These are phyloP conservation scores for Sapria himalayana DNA, from an alignment of 345 rosid species.

Conservation along the genomic window DNA sequence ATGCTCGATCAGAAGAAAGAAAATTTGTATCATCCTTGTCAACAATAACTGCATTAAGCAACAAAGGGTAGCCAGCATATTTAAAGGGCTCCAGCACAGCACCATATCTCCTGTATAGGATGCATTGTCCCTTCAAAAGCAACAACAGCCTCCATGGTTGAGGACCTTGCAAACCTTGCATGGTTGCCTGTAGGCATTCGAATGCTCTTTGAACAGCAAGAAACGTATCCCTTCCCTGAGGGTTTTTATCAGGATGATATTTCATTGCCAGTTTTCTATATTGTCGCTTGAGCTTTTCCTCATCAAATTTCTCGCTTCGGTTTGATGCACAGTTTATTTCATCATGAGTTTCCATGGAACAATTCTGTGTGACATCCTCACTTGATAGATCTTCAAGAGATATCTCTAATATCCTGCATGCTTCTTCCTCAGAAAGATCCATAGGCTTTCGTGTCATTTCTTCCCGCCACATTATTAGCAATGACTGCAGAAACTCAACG, in stretches of 20 bases:
- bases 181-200: constrained; percentile 97
- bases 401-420: constrained; percentile 85
- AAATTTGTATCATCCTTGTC: constrained; percentile 84
- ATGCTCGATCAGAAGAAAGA: constrained; percentile 72
- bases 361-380: constrained; percentile 19
- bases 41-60: constrained; percentile 80
- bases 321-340: constrained; percentile 46
- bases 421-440: constrained; percentile 99
- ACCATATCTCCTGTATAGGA: constrained; percentile 77
- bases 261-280: constrained; percentile 98
- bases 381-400: constrained; percentile 53
- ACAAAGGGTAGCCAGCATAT: constrained; percentile 98
- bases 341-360: constrained; percentile 28
- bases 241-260: constrained; percentile 98
- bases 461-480: constrained; percentile 99
- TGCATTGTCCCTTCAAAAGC: constrained; percentile 86
- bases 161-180: constrained; percentile 99
- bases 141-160: constrained; percentile 97
- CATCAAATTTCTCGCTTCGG: constrained; percentile 91
- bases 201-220: constrained; percentile 96
- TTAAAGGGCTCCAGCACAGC: constrained; percentile 78
- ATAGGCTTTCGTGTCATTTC: constrained; percentile 90
- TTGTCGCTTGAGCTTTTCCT: constrained; percentile 97
- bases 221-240: constrained; percentile 95
- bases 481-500: constrained; percentile 87